Base-by-base conservation (phyloP, 2,329 filamentous ascomycete genomes). In the Ceratocystis cubensis region DNA sequence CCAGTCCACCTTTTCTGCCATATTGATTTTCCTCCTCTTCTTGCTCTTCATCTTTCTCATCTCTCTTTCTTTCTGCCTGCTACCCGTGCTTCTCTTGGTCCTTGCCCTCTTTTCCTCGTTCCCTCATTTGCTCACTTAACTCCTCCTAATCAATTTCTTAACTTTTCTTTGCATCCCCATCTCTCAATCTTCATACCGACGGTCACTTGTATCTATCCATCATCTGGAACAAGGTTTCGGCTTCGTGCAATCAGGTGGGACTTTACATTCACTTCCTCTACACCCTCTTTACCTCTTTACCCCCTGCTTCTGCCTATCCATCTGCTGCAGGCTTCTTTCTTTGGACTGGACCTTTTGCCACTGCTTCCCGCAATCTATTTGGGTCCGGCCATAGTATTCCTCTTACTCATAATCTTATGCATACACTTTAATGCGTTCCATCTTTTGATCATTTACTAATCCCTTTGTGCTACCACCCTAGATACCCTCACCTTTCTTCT, bases 221-320 rank as follows among this genome's bases (percentile, higher is more conserved):
- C 28, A 53, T 59, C 28, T 37, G 56, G 30, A 37, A 37, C 56
- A 59, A 59, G 22, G 30, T 59, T 37, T 37, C 56, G 30, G 56
- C 30, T 59, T n/a, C 15, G 56, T 33, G 56, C 56, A 59, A 28
- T 59, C 17, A 59, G 56, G 56, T 59, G 15, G 28, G 56, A 28
- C 28, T 33, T n/a, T 59, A 59, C 22, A 22, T 37, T 33, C 8
- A 17, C 56, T 59, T 25, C 30, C 53, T 10, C 48, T 53, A 4
- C 20, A 1, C 48, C 15, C 46, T 48, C 17, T 28, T 25, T 17
- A 22, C 13, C 48, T 48, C 17, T 28, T 25, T 28, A 22, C 13
- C 48, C 22, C 22, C 10, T 28, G 10, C 48, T 28, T 25, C 48
- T 13, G 20, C 10, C 48, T 41, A 15, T 41, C 3, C 46, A 4